phyloP scores from a whole-genome alignment of 2,329 filamentous ascomycete genomes.

The Byssothecium circinans region DNA sequence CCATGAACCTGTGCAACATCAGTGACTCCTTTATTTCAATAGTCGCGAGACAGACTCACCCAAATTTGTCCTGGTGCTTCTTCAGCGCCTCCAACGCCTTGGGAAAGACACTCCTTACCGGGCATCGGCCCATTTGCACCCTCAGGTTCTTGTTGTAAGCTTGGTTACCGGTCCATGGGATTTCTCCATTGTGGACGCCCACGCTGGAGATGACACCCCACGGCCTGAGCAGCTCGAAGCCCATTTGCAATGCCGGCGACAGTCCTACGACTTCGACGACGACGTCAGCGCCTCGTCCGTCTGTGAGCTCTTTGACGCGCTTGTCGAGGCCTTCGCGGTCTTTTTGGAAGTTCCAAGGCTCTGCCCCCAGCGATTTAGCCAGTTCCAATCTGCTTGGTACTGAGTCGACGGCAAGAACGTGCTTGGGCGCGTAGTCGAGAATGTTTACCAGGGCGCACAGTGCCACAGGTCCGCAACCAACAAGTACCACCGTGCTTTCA shows the following conservation, averaged over 20 bases:
- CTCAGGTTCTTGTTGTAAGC: slow-evolving; percentile 55
- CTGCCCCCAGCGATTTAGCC: slow-evolving; percentile 74
- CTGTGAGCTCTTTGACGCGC: slow-evolving; percentile 72
- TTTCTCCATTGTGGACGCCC: slow-evolving; percentile 54
- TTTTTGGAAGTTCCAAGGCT: slow-evolving; percentile 76
- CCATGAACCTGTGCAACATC: slow-evolving; percentile 48
- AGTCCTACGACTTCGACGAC: slow-evolving; percentile 64
- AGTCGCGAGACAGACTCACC: slow-evolving; percentile 27
- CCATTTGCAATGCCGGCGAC: slow-evolving; percentile 51
- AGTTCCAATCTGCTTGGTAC: slow-evolving; percentile 73
- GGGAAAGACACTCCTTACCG: slow-evolving; percentile 54
- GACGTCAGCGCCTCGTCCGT: slow-evolving; percentile 81
- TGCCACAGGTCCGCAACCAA: slow-evolving; percentile 80
- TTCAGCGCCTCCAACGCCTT: slow-evolving; percentile 50
- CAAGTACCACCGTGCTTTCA: slow-evolving; percentile 72
- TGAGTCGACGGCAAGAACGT: slow-evolving; percentile 78
- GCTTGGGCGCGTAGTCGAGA: slow-evolving; percentile 72
- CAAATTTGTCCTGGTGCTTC: slow-evolving; percentile 53
- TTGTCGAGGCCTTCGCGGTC: slow-evolving; percentile 66
- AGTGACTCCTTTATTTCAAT: slow-evolving; percentile 3
- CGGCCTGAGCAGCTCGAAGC: slow-evolving; percentile 52
- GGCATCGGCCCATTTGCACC: slow-evolving; percentile 55
- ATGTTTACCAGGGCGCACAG: slow-evolving; percentile 81
- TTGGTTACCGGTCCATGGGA: slow-evolving; percentile 52
- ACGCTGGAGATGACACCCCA: slow-evolving; percentile 54